Base-by-base conservation (phyloP, 2,329 filamentous ascomycete species). In the Coniochaeta sp. region DNA sequence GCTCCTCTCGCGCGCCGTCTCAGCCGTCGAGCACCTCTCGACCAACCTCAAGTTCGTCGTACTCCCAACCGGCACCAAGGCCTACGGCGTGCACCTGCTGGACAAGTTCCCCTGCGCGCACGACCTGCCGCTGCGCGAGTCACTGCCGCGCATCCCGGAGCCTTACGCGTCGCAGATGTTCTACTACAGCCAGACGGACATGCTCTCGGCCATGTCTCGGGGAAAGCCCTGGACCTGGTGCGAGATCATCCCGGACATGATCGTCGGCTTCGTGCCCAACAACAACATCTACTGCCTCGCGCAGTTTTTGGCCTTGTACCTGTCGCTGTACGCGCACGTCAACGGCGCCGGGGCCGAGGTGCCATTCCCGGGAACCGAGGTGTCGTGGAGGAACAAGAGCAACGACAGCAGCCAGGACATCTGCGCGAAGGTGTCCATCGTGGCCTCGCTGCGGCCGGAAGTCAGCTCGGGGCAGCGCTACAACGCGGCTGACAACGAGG, bases 181-280 rank as follows among this genome's bases (percentile, higher is more conserved):
- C 68, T 79, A 79, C 67, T 79, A 79, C 64, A 69, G 65, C n/a
- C 75, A 79, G 66, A 71, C 73, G 22, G 77, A 79, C 62, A 65
- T 75, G 57, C 66, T 79, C 22, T 67, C 68, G 28, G 61, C 68
- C 36, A 65, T 73, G 52, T 66, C 70, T 12, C 64, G 70, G 58
- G 73, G 72, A 1, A 77, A 78, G 66, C 26, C 61, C 0, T 79
- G 77, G 77, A 73, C 69, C 14, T 79, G 74, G 71, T 74, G 72
- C 62, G 75, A 78, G 60, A 70, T 78, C 17, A 73, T 75, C 7
- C 76, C 77, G 0, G 76, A 79, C 61, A 66, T 73, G 36, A 77
- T 80, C 61, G 65, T 71, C 60, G 76, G 76, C 4, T 76, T 76
- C 62, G 75, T 77, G 12, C 76, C 77, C 7, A 74, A 73, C 63